Percentiles rank a stretch among this genome's conserved stretches.
Evolutionary conservation across 1,139 yeast species (phyloP).

Genomic region (Yamadazyma blattariae): DNA sequence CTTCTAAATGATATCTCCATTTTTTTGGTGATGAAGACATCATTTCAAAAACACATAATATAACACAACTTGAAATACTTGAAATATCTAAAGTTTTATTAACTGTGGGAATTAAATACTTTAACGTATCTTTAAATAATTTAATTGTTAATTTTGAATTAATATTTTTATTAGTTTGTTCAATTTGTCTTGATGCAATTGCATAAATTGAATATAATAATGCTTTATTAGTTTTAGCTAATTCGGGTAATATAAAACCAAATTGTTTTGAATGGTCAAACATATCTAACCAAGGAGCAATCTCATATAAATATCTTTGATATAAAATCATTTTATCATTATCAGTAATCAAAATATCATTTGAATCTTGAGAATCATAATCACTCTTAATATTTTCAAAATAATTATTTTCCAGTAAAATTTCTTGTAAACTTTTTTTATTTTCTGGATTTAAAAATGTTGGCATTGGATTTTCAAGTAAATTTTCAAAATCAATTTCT

Average conservation of each 20-base stretch:
- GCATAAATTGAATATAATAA: constrained; percentile 26
- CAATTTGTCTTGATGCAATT: constrained; percentile 27
- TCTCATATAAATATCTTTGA: constrained; percentile 25
- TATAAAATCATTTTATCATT: constrained; percentile 20
- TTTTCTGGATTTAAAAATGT: constrained; percentile 5
- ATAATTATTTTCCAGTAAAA: constrained; percentile 7
- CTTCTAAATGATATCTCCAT: constrained; percentile 36
- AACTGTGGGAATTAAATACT: constrained; percentile 25
- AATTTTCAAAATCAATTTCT: constrained; percentile 14
- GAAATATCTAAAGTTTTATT: constrained; percentile 19
- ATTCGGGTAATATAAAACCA: constrained; percentile 21
- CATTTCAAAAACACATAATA: constrained; percentile 33
- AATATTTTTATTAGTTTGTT: constrained; percentile 16
- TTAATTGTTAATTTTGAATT: constrained; percentile 16
- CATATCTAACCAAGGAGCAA: constrained; percentile 35
- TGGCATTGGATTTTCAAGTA: constrained; percentile 13
- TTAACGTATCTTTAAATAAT: constrained; percentile 24
- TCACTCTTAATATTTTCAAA: constrained; percentile 1
- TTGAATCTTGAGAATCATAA: constrained; percentile 1
- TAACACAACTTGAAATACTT: constrained; percentile 25
- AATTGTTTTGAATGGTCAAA: constrained; percentile 27
- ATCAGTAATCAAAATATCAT: constrained; percentile 6
- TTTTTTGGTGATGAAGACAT: constrained; percentile 29
- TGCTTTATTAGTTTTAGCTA: constrained; percentile 18
- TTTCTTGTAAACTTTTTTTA: constrained; percentile 12